Percentiles rank a stretch among this genome's conserved stretches.
These are phyloP conservation scores for Clausena lansium DNA, from an alignment of 345 rosid genomes.

Conservation along the genomic window DNA sequence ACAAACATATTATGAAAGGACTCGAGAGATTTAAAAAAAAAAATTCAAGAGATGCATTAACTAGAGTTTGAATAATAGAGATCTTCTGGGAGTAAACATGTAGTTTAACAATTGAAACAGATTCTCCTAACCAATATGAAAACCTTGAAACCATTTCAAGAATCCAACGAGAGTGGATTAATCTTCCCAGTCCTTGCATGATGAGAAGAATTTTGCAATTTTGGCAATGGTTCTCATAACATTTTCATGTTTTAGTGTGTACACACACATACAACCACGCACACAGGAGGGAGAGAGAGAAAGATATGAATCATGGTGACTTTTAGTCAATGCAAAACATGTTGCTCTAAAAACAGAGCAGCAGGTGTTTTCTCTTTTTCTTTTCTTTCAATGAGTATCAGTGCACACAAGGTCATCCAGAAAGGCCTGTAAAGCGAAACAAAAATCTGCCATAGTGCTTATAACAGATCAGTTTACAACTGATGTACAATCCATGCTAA, in stretches of 20 bases:
- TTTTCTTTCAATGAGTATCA: not conserved
- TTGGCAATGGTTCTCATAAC: not conserved
- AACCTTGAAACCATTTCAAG: not conserved
- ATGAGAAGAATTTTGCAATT: not conserved
- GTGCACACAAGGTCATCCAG: slow-evolving; percentile 2
- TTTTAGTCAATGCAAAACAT: not conserved
- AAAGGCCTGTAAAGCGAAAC: slow-evolving; percentile 4
- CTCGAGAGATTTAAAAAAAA: too few relatives aligned
- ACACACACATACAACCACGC: not conserved
- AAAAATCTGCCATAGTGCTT: slow-evolving; percentile 14
- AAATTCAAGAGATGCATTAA: not conserved
- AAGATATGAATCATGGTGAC: not conserved
- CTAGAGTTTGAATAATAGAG: not conserved
- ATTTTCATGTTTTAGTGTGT: not conserved
- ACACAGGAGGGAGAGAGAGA: not conserved
- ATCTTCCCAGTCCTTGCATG: not conserved
- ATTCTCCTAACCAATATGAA: not conserved
- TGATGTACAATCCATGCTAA: slow-evolving; percentile 5
- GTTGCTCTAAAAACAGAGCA: not conserved
- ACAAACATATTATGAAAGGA: not conserved
- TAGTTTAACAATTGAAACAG: not conserved
- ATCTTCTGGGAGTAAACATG: not conserved
- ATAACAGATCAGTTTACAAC: slow-evolving; percentile 13
- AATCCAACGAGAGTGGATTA: not conserved
- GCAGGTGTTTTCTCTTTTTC: not conserved